Conservation (phyloP, 345 rosid species). For the Combretum micranthum region DNA sequence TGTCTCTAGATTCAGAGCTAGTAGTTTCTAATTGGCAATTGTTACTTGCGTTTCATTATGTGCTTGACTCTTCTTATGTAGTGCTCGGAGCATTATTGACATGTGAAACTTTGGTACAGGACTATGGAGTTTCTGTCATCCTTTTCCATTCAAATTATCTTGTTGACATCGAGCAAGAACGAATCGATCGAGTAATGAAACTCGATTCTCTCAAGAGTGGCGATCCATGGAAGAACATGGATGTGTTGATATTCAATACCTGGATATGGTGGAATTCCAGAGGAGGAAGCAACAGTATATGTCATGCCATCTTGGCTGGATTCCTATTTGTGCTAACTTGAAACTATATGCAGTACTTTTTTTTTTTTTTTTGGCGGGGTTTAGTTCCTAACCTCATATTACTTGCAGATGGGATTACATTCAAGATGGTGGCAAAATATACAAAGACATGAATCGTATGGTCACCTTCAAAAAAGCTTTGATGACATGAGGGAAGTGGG, state of each 20-base stretch:
- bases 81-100: too few species aligned
- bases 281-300: slow-evolving; percentile 53
- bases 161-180: slow-evolving; percentile 43
- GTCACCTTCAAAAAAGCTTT: slow-evolving; percentile 58
- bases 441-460: slow-evolving; percentile 67
- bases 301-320: neutral
- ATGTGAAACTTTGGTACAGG: slow-evolving; percentile 26
- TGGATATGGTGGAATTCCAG: slow-evolving; percentile 71
- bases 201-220: slow-evolving; percentile 45
- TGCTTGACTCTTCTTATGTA: too few species aligned
- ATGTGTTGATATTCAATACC: slow-evolving; percentile 54
- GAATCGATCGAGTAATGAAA: slow-evolving; percentile 45
- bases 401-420: slow-evolving; percentile 75
- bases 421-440: slow-evolving; percentile 32
- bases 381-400: too few species aligned
- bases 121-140: slow-evolving; percentile 36
- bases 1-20: too few species aligned
- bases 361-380: too few species aligned
- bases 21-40: too few species aligned
- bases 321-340: neutral
- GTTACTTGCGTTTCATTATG: too few species aligned
- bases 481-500: slow-evolving; percentile 84
- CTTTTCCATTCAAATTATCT: slow-evolving; percentile 26
- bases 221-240: slow-evolving; percentile 37
- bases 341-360: too few species aligned